These are phyloP conservation scores for Aspergillus indologenus DNA, from an alignment of 495 filamentous ascomycete species.

Conservation along the genomic window DNA sequence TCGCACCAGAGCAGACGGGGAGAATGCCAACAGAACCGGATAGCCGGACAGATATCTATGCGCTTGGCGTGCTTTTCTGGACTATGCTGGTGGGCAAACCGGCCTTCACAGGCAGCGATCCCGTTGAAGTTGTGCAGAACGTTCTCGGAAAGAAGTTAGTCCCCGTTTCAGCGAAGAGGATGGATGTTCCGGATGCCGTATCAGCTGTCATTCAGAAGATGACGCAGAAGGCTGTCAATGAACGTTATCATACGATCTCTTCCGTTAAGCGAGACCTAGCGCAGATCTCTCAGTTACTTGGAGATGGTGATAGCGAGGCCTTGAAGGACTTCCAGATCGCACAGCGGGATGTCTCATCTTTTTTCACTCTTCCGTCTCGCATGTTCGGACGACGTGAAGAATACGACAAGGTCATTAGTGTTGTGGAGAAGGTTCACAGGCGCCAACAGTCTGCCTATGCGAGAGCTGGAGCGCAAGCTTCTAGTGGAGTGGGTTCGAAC, in stretches of 20 bases:
- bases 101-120: constrained; percentile 72
- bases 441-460: constrained; percentile 53
- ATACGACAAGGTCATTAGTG: constrained; percentile 60
- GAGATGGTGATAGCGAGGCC: constrained; percentile 66
- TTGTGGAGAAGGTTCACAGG: constrained; percentile 69
- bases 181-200: constrained; percentile 77
- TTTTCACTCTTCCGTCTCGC: constrained; percentile 74
- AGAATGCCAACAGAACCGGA: constrained; percentile 87
- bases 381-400: constrained; percentile 79
- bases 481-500: constrained; percentile 49
- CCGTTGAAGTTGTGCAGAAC: constrained; percentile 83
- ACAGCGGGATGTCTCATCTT: constrained; percentile 76
- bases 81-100: constrained; percentile 73
- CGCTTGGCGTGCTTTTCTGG: constrained; percentile 83
- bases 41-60: constrained; percentile 86
- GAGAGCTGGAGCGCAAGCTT: constrained; percentile 37
- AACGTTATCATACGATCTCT: constrained; percentile 80
- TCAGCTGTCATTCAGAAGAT: constrained; percentile 82
- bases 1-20: constrained; percentile 89
- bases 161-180: constrained; percentile 65
- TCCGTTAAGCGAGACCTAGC: constrained; percentile 75
- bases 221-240: constrained; percentile 78
- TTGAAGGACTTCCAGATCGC: constrained; percentile 69
- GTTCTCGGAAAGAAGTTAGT: constrained; percentile 75
- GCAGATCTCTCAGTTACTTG: constrained; percentile 65